phyloP scores from a whole-genome alignment of 441 rosid genomes.

The Aleurites moluccanus region DNA sequence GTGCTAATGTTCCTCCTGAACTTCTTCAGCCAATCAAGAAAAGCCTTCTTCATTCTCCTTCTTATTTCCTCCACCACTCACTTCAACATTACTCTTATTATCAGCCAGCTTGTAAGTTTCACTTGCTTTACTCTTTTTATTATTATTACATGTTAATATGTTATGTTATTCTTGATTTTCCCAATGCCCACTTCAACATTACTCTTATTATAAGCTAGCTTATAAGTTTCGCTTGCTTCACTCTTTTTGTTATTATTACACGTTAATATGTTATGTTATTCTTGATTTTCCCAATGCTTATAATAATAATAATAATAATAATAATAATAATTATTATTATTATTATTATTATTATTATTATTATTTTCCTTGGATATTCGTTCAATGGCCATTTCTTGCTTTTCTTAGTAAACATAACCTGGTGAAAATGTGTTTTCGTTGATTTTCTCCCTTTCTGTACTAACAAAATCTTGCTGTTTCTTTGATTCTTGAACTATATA shows the following conservation, averaged over 20 bases:
- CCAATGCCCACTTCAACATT: constrained; percentile 55
- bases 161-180: no score
- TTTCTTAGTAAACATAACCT: constrained; percentile 18
- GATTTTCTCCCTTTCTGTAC: not conserved
- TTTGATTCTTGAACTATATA: not conserved
- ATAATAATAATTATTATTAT: not conserved
- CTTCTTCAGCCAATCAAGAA: constrained; percentile 82
- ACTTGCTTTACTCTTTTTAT: no score
- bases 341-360: not conserved
- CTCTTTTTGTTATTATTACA: no score
- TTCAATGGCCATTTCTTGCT: not conserved
- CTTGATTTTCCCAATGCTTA: constrained; percentile 11
- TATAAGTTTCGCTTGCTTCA: constrained; percentile 43
- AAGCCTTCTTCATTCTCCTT: constrained; percentile 57
- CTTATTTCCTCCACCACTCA: constrained; percentile 58
- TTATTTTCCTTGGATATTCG: constrained; percentile 8
- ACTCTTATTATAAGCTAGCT: constrained; percentile 64
- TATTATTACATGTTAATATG: not conserved
- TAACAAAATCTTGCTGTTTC: constrained; percentile 6
- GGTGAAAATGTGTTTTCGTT: not conserved
- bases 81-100: constrained; percentile 55
- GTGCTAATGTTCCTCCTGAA: constrained; percentile 75
- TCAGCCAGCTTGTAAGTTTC: constrained; percentile 74
- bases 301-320: not conserved
- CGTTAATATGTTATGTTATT: not conserved